phyloP scores from a whole-genome alignment of 768 basidiomycete species.

The Suillus variegatus region DNA sequence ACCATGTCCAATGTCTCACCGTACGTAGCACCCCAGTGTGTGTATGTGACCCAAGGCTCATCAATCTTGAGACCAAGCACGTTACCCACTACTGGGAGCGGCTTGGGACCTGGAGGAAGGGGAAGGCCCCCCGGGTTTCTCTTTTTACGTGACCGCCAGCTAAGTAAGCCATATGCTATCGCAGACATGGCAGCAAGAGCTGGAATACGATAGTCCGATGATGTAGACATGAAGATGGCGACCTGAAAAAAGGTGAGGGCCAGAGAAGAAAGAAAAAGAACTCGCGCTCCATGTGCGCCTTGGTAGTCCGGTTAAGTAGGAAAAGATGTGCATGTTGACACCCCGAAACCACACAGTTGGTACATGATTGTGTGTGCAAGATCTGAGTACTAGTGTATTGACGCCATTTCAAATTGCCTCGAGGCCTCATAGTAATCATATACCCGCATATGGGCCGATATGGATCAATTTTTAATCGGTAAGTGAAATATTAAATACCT shows the following conservation, averaged over 20 bases:
- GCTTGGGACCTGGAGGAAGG: conserved; percentile 55
- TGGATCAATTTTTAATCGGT: too few relatives aligned
- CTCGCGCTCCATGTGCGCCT: background rate
- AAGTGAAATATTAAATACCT: too few relatives aligned
- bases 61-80: conserved; percentile 26
- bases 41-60: conserved; percentile 35
- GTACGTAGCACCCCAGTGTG: conserved; percentile 31
- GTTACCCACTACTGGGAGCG: conserved; percentile 37
- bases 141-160: conserved; percentile 12
- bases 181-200: conserved; percentile 15
- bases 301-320: background rate
- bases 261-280: background rate
- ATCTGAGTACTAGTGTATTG: background rate
- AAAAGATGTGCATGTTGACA: background rate
- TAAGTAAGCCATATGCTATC: conserved; percentile 8
- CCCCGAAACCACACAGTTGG: background rate
- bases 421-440: background rate
- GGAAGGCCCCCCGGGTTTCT: conserved; percentile 10
- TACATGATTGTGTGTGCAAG: background rate
- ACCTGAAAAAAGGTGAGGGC: background rate
- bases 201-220: conserved; percentile 18
- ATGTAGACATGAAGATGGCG: background rate
- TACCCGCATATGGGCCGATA: background rate
- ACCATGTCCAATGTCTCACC: conserved; percentile 17
- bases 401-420: background rate